Conservation (phyloP, 179 eudicot species). For the Beta lomatogona region DNA sequence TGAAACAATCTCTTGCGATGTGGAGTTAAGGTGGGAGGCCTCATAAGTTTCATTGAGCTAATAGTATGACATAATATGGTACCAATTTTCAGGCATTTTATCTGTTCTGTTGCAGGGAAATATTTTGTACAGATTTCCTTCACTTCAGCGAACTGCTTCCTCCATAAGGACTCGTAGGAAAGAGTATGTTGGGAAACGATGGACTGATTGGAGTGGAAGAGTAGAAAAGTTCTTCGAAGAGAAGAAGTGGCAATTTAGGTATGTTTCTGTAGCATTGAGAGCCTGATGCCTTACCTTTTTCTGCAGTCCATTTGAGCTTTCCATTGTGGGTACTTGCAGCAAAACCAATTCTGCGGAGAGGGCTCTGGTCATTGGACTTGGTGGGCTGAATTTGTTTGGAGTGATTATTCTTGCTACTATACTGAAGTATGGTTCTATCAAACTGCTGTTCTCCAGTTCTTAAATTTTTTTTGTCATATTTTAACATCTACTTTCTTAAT, state of each 20-base stretch:
- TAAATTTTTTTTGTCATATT: background rate
- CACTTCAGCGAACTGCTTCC: conserved; percentile 93
- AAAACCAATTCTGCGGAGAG: conserved; percentile 69
- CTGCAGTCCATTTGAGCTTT: conserved; percentile 6
- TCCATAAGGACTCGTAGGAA: conserved; percentile 60
- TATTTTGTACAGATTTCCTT: conserved; percentile 85
- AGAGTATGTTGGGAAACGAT: conserved; percentile 76
- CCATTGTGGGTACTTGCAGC: conserved; percentile 49
- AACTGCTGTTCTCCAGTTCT: conserved; percentile 11
- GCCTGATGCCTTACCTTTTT: conserved; percentile 10
- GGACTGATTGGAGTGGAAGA: conserved; percentile 74
- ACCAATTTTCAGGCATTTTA: background rate
- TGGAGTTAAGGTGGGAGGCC: background rate
- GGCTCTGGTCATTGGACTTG: conserved; percentile 92
- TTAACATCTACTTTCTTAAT: conserved; percentile 28
- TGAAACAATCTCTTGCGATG: background rate
- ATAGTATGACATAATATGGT: background rate
- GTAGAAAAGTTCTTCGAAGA: conserved; percentile 68
- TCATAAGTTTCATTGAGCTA: background rate
- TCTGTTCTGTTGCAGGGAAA: conserved; percentile 64
- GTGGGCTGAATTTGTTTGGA: conserved; percentile 87
- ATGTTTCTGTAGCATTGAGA: conserved; percentile 18
- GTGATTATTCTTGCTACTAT: conserved; percentile 74
- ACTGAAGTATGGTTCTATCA: conserved; percentile 60
- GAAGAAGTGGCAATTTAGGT: conserved; percentile 91